These are phyloP conservation scores for Trichoderma sp. DNA, from an alignment of 2,329 filamentous ascomycete genomes.

Conservation along the genomic window DNA sequence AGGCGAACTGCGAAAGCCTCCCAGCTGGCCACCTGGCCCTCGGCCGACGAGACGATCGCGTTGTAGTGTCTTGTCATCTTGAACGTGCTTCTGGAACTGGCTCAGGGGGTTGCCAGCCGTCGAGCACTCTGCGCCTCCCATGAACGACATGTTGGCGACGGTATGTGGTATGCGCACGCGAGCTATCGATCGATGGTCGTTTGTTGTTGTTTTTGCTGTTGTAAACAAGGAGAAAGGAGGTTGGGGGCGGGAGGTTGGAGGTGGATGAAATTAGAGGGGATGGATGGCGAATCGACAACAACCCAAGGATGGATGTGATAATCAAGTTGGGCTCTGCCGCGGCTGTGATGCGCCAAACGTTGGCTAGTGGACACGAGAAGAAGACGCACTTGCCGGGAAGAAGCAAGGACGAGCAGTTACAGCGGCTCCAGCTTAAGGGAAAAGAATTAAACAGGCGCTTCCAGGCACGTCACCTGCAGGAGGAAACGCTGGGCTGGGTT, in stretches of 20 bases:
- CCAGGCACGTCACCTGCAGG: conserved; percentile 19
- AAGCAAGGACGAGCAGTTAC: neutral
- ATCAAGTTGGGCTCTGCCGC: conserved; percentile 2
- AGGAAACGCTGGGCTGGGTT: neutral
- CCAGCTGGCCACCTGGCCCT: conserved; percentile 66
- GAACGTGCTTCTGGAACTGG: conserved; percentile 95
- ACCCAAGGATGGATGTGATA: neutral
- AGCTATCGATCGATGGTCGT: neutral
- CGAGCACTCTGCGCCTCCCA: conserved; percentile 94
- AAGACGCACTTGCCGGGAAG: neutral
- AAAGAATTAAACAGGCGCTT: conserved; percentile 9
- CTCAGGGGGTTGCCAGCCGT: conserved; percentile 93
- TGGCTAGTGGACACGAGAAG: neutral
- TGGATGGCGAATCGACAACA: neutral
- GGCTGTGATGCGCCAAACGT: neutral
- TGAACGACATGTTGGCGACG: conserved; percentile 74
- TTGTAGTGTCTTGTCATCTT: conserved; percentile 93
- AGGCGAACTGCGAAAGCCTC: conserved; percentile 72
- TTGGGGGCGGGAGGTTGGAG: neutral
- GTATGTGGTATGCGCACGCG: neutral
- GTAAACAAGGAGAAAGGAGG: neutral
- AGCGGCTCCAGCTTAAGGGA: neutral
- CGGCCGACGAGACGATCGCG: conserved; percentile 81
- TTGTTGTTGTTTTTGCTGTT: neutral
- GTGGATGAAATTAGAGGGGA: neutral